A percentile compares a stretch with the other conserved stretches of the same genome.
phyloP scores from a whole-genome alignment of 164 flowering plant species.

The Hamamelis virginiana region DNA sequence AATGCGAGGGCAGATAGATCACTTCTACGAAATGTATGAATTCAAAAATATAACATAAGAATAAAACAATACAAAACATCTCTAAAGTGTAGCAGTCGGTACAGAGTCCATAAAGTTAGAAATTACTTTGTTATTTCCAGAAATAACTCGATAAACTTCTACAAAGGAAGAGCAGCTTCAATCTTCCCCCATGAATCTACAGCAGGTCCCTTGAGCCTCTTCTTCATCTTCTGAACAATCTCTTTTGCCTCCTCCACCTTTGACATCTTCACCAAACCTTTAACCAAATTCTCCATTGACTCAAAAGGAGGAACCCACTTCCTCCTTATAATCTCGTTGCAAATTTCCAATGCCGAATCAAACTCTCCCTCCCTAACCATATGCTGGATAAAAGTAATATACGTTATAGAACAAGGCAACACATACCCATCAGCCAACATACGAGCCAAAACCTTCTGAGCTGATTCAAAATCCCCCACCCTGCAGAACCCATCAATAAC shows the following conservation, averaged over 20 bases:
- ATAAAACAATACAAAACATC: no score
- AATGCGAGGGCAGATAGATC: no score
- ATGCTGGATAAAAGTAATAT: slow-evolving; percentile 18
- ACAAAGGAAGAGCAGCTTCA: slow-evolving; percentile 31
- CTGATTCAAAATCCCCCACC: slow-evolving; percentile 31
- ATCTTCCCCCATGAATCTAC: slow-evolving; percentile 33
- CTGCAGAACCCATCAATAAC: slow-evolving; percentile 32
- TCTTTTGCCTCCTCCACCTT: slow-evolving; percentile 30
- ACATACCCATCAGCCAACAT: slow-evolving; percentile 18
- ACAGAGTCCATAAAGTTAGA: neutral
- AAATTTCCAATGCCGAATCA: slow-evolving; percentile 28
- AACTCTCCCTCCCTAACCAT: slow-evolving; percentile 34
- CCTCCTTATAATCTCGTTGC: slow-evolving; percentile 29
- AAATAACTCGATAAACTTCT: neutral
- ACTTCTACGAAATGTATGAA: no score
- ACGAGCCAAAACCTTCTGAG: slow-evolving; percentile 24
- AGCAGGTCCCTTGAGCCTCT: slow-evolving; percentile 31
- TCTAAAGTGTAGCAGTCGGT: no score
- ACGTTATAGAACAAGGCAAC: slow-evolving; percentile 20
- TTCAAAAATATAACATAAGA: no score
- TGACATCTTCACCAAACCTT: slow-evolving; percentile 33
- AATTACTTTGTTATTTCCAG: neutral
- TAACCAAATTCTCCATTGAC: slow-evolving; percentile 25
- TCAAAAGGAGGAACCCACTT: slow-evolving; percentile 38
- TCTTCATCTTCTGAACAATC: slow-evolving; percentile 34